Base-by-base conservation (phyloP, 306 rosid species). In the Castanea crenata region DNA sequence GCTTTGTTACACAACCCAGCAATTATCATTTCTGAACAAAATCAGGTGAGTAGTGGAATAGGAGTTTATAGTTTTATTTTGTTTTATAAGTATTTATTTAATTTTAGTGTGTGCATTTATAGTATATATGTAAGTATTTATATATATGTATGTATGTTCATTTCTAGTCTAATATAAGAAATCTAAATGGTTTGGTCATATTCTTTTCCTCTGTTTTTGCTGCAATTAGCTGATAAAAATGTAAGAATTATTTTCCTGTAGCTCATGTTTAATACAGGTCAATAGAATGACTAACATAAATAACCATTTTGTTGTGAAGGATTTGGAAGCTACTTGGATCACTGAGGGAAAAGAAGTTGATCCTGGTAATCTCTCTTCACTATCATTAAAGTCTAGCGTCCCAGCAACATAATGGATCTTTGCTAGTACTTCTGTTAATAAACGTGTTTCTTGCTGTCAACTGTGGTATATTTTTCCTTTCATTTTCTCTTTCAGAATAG, bases 11-110 rank as follows among this genome's bases (percentile, higher is more conserved):
- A 81, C 12, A 76, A 65, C 82, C 82, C 80, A 64, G 86, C 76
- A 76, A 74, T 69, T 68, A 57, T 41, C 55, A 71, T 54, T 83
- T 73, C 81, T 23, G 90, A 87, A 79, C 88, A 80, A 85, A 91
- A 79, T 83, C 85, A 92, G 98, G 98, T 94, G 67, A 73, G 71
- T 56, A 32, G 84, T 63, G 69, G 76, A 74, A 73, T 59, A 63
- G 54, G 41, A 54, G 71, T 84, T 71, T 63, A 32, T 19, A 25
- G 31, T 69, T 49, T 57, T 14, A 54, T 15, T 54, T 58, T 2
- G 7, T 38, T 41, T 41, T 41, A 41, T 41, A 41, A 41, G 46
- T 41, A 41, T 41, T 8, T 38, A 38, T 38, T 41, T 41, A 0
- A 2, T 41, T 41, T 8, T 41, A 41, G 46, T 41, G 8, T 41